Percentiles rank a stretch among this genome's conserved stretches.
Conservation (phyloP, 805 yeast genomes). For the Spathaspora sp. region DNA sequence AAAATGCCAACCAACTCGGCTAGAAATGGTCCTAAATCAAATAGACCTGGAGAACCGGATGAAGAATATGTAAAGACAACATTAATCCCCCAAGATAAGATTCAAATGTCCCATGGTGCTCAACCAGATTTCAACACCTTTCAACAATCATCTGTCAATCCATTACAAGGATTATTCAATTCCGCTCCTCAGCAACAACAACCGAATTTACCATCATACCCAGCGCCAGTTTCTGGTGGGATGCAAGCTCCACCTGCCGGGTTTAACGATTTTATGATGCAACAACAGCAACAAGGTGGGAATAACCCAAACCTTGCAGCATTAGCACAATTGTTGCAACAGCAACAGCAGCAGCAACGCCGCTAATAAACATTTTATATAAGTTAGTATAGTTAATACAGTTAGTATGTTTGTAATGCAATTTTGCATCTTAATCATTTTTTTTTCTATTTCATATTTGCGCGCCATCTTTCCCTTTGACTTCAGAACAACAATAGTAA, state of each 20-base stretch:
- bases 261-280: constrained; percentile 15
- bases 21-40: constrained; percentile 78
- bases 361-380: not conserved
- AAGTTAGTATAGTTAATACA: not conserved
- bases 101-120: constrained; percentile 29
- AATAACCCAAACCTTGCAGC: constrained; percentile 31
- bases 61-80: constrained; percentile 37
- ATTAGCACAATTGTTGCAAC: constrained; percentile 35
- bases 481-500: not conserved
- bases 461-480: too few relatives aligned
- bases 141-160: constrained; percentile 36
- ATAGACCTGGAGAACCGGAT: constrained; percentile 53
- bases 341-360: constrained; percentile 10
- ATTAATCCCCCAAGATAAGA: constrained; percentile 15
- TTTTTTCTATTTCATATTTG: not conserved
- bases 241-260: constrained; percentile 13
- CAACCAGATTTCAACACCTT: constrained; percentile 34
- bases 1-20: constrained; percentile 91
- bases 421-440: not conserved
- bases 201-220: constrained; percentile 1
- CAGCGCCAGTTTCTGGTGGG: constrained; percentile 1
- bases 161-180: constrained; percentile 46
- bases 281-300: constrained; percentile 12
- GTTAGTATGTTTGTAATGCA: not conserved
- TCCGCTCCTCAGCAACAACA: constrained; percentile 14